These are phyloP conservation scores for Calonectria henricotiae DNA, from an alignment of 2,329 filamentous ascomycete species.

Conservation along the genomic window DNA sequence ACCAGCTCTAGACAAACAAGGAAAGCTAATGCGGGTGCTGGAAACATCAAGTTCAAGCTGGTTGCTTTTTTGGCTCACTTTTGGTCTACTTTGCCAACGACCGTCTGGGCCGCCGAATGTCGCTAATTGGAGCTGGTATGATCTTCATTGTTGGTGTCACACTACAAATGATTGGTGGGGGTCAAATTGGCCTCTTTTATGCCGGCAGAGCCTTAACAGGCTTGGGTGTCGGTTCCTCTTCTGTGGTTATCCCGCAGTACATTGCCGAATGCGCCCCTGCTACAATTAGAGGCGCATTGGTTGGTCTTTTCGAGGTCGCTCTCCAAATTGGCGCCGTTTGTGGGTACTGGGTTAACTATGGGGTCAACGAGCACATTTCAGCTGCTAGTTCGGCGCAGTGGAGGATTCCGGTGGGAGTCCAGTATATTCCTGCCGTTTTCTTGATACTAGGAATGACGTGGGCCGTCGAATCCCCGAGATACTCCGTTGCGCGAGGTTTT, in stretches of 20 bases:
- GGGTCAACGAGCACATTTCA: constrained; percentile 43
- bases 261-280: constrained; percentile 72
- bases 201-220: constrained; percentile 70
- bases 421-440: constrained; percentile 44
- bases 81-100: constrained; percentile 72
- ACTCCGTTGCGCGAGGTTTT: constrained; percentile 41
- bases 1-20: too few relatives aligned
- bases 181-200: constrained; percentile 70
- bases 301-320: constrained; percentile 68
- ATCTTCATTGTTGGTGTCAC: constrained; percentile 68
- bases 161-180: constrained; percentile 64
- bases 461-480: constrained; percentile 56
- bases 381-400: constrained; percentile 53
- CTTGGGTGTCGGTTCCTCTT: constrained; percentile 67
- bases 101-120: constrained; percentile 68
- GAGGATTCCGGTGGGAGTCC: constrained; percentile 60
- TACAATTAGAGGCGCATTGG: constrained; percentile 67
- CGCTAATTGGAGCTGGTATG: constrained; percentile 67
- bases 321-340: constrained; percentile 68
- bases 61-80: constrained; percentile 71
- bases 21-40: background rate
- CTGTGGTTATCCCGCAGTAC: constrained; percentile 72
- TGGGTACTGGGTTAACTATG: constrained; percentile 60
- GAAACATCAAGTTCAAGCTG: constrained; percentile 59
- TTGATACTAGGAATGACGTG: constrained; percentile 53